Evolutionary conservation across 768 basidiomycete species (phyloP).

Genomic region (Podaxis sp.): DNA sequence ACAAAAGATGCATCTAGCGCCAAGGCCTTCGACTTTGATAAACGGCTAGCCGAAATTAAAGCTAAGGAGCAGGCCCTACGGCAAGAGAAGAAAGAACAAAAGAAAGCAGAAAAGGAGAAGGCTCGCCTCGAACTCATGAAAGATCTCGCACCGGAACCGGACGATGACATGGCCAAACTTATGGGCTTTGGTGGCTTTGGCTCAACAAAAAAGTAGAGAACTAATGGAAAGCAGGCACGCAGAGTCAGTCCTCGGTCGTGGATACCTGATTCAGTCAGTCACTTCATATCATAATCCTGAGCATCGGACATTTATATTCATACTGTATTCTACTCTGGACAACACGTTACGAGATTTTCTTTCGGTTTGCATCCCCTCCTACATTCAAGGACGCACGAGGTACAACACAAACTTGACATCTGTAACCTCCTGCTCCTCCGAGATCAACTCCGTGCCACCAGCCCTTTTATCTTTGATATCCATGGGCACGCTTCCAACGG

Average conservation of each 20-base stretch:
- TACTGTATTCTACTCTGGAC: conserved; percentile 23
- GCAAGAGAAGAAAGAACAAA: conserved; percentile 74
- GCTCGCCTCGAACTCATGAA: conserved; percentile 65
- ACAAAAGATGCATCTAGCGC: conserved; percentile 80
- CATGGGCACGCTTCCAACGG: conserved; percentile 69
- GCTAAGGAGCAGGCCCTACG: conserved; percentile 67
- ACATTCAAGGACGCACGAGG: conserved; percentile 52
- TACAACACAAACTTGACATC: conserved; percentile 77
- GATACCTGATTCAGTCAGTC: conserved; percentile 5
- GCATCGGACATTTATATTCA: conserved; percentile 25
- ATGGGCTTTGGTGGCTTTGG: conserved; percentile 96
- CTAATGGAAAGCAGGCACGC: neutral
- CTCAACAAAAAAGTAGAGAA: conserved; percentile 69
- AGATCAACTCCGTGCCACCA: conserved; percentile 56
- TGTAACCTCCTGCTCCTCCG: conserved; percentile 86
- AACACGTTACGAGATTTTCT: conserved; percentile 22
- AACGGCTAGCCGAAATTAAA: conserved; percentile 81
- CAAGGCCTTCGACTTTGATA: conserved; percentile 94
- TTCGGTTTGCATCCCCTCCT: conserved; percentile 16
- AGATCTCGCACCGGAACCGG: conserved; percentile 41
- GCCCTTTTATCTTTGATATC: conserved; percentile 55
- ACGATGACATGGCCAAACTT: conserved; percentile 70
- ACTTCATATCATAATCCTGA: neutral
- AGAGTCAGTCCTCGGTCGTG: neutral
- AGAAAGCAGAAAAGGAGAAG: conserved; percentile 76